Conservation (phyloP, 805 yeast genomes). For the Schizosaccharomyces osmophilus region DNA sequence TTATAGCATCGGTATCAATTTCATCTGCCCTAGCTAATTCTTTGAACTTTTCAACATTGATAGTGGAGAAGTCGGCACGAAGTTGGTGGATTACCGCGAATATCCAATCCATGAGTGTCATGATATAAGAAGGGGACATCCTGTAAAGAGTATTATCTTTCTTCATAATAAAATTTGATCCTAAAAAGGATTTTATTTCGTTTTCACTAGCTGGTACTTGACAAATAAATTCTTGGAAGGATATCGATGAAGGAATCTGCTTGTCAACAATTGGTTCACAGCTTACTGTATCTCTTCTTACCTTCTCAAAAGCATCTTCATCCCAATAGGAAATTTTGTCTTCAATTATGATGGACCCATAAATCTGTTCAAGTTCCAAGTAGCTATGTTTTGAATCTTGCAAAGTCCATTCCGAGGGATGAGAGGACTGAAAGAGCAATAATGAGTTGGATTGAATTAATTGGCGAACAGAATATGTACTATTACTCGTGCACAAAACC, state of each 20-base stretch:
- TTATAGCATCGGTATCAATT: background rate
- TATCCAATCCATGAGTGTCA: background rate
- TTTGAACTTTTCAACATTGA: background rate
- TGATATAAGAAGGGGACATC: background rate
- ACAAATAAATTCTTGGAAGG: background rate
- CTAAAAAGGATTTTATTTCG: background rate
- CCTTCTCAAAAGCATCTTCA: background rate
- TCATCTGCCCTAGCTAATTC: background rate
- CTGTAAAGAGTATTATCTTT: background rate
- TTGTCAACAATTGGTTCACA: background rate
- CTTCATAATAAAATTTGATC: background rate
- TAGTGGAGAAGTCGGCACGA: background rate
- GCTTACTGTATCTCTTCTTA: background rate
- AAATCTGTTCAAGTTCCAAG: background rate
- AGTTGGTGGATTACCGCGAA: background rate
- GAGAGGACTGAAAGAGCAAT: background rate
- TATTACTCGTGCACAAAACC: background rate
- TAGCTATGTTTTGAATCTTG: background rate
- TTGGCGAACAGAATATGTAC: background rate
- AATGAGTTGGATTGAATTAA: background rate
- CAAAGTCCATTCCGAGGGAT: background rate
- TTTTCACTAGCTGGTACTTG: background rate
- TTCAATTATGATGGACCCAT: background rate
- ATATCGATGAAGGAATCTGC: background rate
- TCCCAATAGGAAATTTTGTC: background rate